phyloP scores from a whole-genome alignment of 75 land plant genomes.

The Gnetum montanum region DNA sequence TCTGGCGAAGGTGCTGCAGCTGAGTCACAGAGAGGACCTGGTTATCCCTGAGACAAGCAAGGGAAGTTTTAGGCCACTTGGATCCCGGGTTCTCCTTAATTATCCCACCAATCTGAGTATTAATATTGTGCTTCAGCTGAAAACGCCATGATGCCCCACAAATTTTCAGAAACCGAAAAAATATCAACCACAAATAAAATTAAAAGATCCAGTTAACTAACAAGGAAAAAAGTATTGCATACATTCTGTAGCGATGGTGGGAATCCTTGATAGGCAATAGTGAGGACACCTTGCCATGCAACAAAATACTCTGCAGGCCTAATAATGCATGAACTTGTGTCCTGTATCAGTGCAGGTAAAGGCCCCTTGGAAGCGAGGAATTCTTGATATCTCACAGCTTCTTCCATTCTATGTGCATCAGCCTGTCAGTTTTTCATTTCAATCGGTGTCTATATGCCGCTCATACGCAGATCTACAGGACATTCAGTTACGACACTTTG shows the following conservation, averaged over 20 bases:
- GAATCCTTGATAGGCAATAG: conserved; percentile 18
- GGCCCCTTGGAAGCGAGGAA: too few species aligned
- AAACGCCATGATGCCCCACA: too few species aligned
- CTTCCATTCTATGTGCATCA: too few species aligned
- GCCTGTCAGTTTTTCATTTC: too few species aligned
- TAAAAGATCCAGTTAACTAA: not conserved
- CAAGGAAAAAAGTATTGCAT: not conserved
- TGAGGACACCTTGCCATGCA: conserved; percentile 29
- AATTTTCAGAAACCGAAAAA: too few species aligned
- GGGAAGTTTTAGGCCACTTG: conserved; percentile 24
- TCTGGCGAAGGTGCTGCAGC: conserved; percentile 12
- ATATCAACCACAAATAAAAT: too few species aligned
- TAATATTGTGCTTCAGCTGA: conserved; percentile 15
- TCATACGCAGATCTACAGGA: too few species aligned
- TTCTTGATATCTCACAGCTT: too few species aligned
- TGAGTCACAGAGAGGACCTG: conserved; percentile 10
- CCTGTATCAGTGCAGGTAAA: not conserved
- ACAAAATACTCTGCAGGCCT: conserved; percentile 19
- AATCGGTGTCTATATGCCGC: too few species aligned
- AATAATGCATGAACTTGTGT: conserved; percentile 8
- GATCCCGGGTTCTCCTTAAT: conserved; percentile 24
- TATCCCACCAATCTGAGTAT: conserved; percentile 2
- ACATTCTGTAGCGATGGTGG: conserved; percentile 18
- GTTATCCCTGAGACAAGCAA: conserved; percentile 17
- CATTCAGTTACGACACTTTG: too few species aligned